Evolutionary conservation across 805 yeast genomes (phyloP).

Genomic region (Sugiyamaella floridensis): DNA sequence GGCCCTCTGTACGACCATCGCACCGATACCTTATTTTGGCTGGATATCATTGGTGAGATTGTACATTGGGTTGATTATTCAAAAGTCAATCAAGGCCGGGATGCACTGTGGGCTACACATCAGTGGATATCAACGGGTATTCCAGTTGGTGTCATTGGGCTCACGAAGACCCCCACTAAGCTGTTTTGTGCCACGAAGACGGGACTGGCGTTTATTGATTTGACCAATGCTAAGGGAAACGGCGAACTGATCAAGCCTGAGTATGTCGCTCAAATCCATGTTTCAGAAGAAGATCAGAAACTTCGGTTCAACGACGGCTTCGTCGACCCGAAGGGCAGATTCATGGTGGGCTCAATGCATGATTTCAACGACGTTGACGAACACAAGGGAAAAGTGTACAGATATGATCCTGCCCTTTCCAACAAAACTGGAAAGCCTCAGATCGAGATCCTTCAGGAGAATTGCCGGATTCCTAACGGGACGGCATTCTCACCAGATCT

Average conservation of each 20-base stretch:
- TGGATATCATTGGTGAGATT: conserved; percentile 26
- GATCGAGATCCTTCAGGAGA: conserved; percentile 30
- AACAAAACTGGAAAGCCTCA: conserved; percentile 10
- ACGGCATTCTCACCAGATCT: conserved; percentile 45
- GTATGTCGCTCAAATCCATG: conserved; percentile 25
- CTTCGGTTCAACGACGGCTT: conserved; percentile 76
- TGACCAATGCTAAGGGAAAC: conserved; percentile 27
- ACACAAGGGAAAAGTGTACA: conserved; percentile 49
- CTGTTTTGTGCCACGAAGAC: conserved; percentile 53
- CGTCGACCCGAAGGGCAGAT: conserved; percentile 66
- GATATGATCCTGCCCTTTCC: conserved; percentile 32
- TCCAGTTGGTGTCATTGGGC: conserved; percentile 65
- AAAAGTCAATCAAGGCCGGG: conserved; percentile 15
- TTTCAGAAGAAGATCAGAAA: conserved; percentile 10
- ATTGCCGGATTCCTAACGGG: conserved; percentile 63
- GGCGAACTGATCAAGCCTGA: conserved; percentile 30
- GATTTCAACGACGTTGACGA: conserved; percentile 10
- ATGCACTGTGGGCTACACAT: conserved; percentile 26
- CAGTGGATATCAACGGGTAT: conserved; percentile 37
- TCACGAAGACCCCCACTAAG: conserved; percentile 48
- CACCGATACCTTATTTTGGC: conserved; percentile 26
- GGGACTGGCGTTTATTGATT: conserved; percentile 56
- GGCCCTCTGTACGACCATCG: conserved; percentile 30
- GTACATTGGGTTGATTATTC: conserved; percentile 21
- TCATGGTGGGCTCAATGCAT: conserved; percentile 76